Conservation (phyloP, 129 eudicot genomes). For the Apium graveolens region DNA sequence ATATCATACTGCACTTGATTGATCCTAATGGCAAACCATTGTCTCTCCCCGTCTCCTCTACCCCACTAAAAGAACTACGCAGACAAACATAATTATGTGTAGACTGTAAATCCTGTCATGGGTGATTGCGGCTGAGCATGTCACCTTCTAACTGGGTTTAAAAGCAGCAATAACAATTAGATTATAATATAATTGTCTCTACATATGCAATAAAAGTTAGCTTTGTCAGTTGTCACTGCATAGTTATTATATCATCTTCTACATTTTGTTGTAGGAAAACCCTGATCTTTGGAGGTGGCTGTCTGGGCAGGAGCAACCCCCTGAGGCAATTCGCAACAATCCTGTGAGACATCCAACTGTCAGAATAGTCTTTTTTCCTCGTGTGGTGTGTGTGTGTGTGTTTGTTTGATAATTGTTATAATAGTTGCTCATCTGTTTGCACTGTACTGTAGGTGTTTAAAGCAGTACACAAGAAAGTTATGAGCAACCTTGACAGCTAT, state of each 20-base stretch:
- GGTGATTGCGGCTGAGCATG: background rate
- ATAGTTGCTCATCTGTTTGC: background rate
- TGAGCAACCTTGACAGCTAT: conserved; percentile 57
- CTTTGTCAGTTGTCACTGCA: no score
- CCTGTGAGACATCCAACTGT: conserved; percentile 40
- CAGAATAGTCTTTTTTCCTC: background rate
- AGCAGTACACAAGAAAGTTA: conserved; percentile 61
- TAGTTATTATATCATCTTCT: background rate
- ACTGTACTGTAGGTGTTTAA: conserved; percentile 46
- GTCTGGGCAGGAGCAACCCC: conserved; percentile 82
- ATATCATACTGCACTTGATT: background rate
- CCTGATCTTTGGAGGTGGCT: conserved; percentile 99
- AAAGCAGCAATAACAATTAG: background rate
- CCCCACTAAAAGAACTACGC: background rate
- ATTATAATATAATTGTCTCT: background rate
- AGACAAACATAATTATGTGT: background rate
- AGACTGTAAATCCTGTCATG: background rate
- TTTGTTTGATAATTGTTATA: background rate
- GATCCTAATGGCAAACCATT: background rate
- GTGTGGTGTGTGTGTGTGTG: no score
- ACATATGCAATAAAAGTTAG: background rate
- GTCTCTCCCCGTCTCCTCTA: no score
- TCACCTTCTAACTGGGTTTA: background rate
- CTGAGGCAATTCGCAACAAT: conserved; percentile 53
- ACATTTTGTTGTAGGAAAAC: conserved; percentile 57